A percentile compares a stretch with the other conserved stretches of the same genome.
These are phyloP conservation scores for Boletellus emodensis DNA, from an alignment of 768 basidiomycete genomes.

Conservation along the genomic window DNA sequence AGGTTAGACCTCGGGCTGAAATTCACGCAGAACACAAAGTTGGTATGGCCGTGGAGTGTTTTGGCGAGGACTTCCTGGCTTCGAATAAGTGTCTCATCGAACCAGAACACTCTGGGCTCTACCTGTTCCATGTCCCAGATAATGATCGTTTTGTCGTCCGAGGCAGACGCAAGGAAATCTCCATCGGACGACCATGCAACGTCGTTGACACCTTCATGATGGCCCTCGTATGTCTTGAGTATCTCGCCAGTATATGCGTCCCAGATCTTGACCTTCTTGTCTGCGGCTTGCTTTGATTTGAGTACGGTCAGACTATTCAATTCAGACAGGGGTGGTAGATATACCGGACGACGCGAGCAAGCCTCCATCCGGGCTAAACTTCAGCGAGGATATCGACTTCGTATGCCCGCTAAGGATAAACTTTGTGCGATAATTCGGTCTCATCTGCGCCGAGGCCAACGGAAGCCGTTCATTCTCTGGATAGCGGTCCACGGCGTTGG, in stretches of 20 bases:
- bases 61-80: constrained; percentile 56
- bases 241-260: constrained; percentile 69
- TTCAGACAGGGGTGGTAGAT: constrained; percentile 23
- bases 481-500: constrained; percentile 7
- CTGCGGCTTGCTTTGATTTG: constrained; percentile 62
- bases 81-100: not conserved
- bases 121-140: constrained; percentile 80
- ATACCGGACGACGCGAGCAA: constrained; percentile 82
- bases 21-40: constrained; percentile 90
- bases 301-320: constrained; percentile 17
- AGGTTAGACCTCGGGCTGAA: constrained; percentile 89
- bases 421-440: constrained; percentile 54
- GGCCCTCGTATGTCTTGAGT: constrained; percentile 67
- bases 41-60: constrained; percentile 80
- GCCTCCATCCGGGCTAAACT: constrained; percentile 84
- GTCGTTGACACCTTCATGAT: constrained; percentile 83
- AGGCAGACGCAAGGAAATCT: constrained; percentile 83
- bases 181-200: constrained; percentile 85
- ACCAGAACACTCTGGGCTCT: constrained; percentile 10
- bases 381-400: constrained; percentile 76
- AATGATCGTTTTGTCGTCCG: constrained; percentile 86
- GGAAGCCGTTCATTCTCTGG: constrained; percentile 1
- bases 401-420: constrained; percentile 79
- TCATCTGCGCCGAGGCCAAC: constrained; percentile 1
- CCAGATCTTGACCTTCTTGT: constrained; percentile 82